phyloP scores from a whole-genome alignment of 1,284 basidiomycete species.

The Trametes sp. region DNA sequence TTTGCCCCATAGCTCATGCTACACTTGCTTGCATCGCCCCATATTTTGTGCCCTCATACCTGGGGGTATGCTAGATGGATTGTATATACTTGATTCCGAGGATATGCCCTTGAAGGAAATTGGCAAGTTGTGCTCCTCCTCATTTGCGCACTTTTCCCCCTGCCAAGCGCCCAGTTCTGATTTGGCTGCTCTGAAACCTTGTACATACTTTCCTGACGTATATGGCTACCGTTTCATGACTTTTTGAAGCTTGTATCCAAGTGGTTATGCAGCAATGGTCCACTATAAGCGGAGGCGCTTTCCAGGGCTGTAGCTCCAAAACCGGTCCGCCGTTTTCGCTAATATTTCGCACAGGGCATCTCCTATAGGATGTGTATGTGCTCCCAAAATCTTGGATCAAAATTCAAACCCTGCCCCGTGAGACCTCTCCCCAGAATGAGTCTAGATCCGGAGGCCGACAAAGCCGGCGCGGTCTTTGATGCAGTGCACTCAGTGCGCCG shows the following conservation, averaged over 20 bases:
- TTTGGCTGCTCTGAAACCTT: background rate
- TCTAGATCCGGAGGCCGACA: too few relatives aligned
- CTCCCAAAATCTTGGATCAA: too few relatives aligned
- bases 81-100: background rate
- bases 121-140: background rate
- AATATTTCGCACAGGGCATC: background rate
- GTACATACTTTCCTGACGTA: background rate
- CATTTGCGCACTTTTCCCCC: conserved; percentile 1
- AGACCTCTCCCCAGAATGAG: background rate
- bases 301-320: conserved; percentile 1
- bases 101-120: background rate
- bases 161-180: background rate
- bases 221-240: background rate
- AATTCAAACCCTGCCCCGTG: too few relatives aligned
- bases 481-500: too few relatives aligned
- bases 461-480: too few relatives aligned
- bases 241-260: background rate
- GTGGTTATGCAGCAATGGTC: background rate
- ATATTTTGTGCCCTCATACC: background rate
- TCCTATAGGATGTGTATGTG: too few relatives aligned
- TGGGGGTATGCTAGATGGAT: background rate
- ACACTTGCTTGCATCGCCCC: background rate
- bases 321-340: background rate
- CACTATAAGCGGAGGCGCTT: background rate
- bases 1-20: conserved; percentile 1